phyloP scores from a whole-genome alignment of 1,284 basidiomycete genomes.

The Ceratobasidium theobromae region DNA sequence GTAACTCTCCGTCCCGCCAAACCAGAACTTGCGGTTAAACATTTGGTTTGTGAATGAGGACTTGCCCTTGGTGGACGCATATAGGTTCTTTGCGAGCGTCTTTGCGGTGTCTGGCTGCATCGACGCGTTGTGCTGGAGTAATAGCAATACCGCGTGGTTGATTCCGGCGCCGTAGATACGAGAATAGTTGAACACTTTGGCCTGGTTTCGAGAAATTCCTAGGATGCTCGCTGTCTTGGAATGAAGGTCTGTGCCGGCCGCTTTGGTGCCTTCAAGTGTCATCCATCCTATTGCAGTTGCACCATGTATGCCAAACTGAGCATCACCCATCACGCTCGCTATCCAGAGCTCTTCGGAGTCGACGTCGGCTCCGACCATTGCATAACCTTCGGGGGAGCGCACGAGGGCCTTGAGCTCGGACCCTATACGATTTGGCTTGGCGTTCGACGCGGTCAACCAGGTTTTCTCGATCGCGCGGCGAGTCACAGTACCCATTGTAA shows the following conservation, averaged over 20 bases:
- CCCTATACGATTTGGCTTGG: slow-evolving; percentile 95
- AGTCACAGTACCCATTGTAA: slow-evolving; percentile 98
- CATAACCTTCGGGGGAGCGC: slow-evolving; percentile 88
- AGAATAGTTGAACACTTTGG: slow-evolving; percentile 99
- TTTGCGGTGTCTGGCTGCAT: slow-evolving; percentile 82
- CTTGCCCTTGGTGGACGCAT: slow-evolving; percentile 91
- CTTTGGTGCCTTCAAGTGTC: slow-evolving; percentile 99
- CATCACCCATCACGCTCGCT: slow-evolving; percentile 97
- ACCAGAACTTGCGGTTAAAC: slow-evolving; percentile 89
- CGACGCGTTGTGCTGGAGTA: slow-evolving; percentile 82
- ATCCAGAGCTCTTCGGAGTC: slow-evolving; percentile 99
- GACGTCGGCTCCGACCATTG: slow-evolving; percentile 96
- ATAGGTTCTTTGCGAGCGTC: slow-evolving; percentile 81
- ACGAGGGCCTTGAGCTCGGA: slow-evolving; percentile 99
- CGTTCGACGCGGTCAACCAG: slow-evolving; percentile 98
- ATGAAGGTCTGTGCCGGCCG: slow-evolving; percentile 92
- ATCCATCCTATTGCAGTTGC: slow-evolving; percentile 99
- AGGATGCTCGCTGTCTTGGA: slow-evolving; percentile 95
- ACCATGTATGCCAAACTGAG: slow-evolving; percentile 96
- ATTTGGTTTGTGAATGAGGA: slow-evolving; percentile 71
- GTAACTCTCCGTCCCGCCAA: slow-evolving; percentile 93
- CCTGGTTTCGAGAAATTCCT: slow-evolving; percentile 90
- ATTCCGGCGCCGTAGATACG: slow-evolving; percentile 98
- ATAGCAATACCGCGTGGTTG: slow-evolving; percentile 86
- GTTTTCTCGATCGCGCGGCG: slow-evolving; percentile 97